These are phyloP conservation scores for Obba rivulosa DNA, from an alignment of 768 basidiomycete genomes.

Conservation along the genomic window DNA sequence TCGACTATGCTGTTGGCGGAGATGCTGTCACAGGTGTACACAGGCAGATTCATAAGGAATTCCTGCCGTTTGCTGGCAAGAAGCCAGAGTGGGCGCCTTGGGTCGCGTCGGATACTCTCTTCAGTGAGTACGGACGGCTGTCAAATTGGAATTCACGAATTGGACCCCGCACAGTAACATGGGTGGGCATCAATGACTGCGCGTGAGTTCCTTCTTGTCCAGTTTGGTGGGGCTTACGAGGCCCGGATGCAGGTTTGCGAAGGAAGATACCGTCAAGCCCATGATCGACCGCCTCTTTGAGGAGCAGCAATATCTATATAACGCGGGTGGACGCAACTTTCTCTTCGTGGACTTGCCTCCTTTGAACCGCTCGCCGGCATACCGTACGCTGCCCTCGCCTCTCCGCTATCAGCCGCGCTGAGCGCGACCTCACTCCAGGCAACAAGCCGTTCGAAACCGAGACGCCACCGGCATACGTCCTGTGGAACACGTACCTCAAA, in stretches of 20 bases:
- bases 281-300: conserved; percentile 35
- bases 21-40: conserved; percentile 37
- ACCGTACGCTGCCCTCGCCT: conserved; percentile 10
- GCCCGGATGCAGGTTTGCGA: too few species aligned
- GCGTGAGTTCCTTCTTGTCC: too few species aligned
- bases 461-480: conserved; percentile 8
- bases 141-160: background rate
- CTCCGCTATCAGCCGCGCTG: background rate
- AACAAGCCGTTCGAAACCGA: too few species aligned
- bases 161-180: conserved; percentile 41
- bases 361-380: conserved; percentile 42
- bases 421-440: too few species aligned
- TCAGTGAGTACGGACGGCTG: conserved; percentile 12
- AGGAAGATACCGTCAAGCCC: too few species aligned
- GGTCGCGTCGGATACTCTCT: conserved; percentile 19
- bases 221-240: too few species aligned
- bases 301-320: conserved; percentile 44
- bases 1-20: conserved; percentile 55
- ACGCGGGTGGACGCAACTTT: conserved; percentile 43
- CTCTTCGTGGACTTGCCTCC: conserved; percentile 58
- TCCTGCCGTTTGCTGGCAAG: conserved; percentile 28
- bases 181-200: conserved; percentile 67
- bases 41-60: conserved; percentile 34
- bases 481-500: conserved; percentile 44
- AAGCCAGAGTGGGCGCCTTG: conserved; percentile 23